Evolutionary conservation across 2,329 filamentous ascomycete species (phyloP), one percentile per base, ranked within the genome.

Genomic region (Sphaceloma murrayae): DNA sequence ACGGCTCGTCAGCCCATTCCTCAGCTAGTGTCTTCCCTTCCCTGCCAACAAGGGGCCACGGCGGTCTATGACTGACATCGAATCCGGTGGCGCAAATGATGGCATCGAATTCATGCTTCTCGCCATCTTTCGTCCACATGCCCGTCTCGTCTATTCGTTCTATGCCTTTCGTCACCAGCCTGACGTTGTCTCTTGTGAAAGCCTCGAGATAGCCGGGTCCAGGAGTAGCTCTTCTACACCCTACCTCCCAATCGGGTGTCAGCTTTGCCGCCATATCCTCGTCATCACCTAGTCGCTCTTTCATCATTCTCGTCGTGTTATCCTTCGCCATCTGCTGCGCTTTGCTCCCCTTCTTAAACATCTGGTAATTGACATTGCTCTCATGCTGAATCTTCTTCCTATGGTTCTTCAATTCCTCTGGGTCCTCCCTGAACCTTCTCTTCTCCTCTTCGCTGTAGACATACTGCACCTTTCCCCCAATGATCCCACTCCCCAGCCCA

Each of bases 181-280:
- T 67, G n/a, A 81, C 77, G 43, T 82, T 80, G 4, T 73, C 68
- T 49, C 75, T 67, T 0, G 70, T 67, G 14, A 84, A 63, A 0
- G 79, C 77, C 54, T 83, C 79, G 4, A 84, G 68, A 21, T 46
- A 43, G 2, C 39, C 38, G 8, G 38, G 77, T 0, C 77, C 78
- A 0, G 78, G 78, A 0, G 80, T 84, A 0, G 80, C 62, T 2
- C 80, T 70, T 7, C 78, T 70, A 50, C 80, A 84, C 51, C 77
- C 74, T 1, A 78, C 76, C 0, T 77, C 73, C 53, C 79, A 82
- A 48, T 80, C 71, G 0, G 80, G 80, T 3, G 78, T 65, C 2
- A 82, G 64, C 16, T 68, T 63, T 1, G 73, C 62, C 0, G 74
- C 58, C 3, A 82, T 60, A 17, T 75, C 69, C 0, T 76, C 72